Percentiles rank a stretch among this genome's conserved stretches.
Conservation (phyloP, 192 early-diverging fungal species). For the Dissophora ornata region DNA sequence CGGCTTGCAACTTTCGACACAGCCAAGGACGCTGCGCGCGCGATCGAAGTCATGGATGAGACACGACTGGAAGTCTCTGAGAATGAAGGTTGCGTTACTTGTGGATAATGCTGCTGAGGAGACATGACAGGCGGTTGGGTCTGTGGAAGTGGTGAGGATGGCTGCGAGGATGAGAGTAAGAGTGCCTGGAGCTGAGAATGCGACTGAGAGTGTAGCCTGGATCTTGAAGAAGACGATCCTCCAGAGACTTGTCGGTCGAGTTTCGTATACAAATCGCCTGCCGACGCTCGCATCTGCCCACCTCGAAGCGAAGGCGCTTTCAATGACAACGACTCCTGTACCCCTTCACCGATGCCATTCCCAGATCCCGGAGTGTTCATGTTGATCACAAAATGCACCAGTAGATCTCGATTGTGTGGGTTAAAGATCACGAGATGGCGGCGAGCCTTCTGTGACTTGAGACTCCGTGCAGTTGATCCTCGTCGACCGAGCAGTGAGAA, state of each 20-base stretch:
- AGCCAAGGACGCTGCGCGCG: slow-evolving; percentile 35
- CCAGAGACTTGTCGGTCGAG: background rate
- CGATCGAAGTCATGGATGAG: slow-evolving; percentile 50
- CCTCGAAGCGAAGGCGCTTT: background rate
- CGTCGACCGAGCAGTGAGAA: background rate
- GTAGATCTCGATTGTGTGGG: slow-evolving; percentile 45
- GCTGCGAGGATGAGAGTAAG: slow-evolving; percentile 17
- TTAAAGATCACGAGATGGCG: slow-evolving; percentile 59
- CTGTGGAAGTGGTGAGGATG: background rate
- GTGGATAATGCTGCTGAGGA: background rate
- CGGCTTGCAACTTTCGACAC: slow-evolving; percentile 41
- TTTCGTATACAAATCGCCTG: slow-evolving; percentile 7
- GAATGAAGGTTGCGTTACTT: slow-evolving; percentile 14
- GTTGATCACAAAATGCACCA: slow-evolving; percentile 56
- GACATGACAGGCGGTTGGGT: background rate
- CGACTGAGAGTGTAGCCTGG: slow-evolving; percentile 19
- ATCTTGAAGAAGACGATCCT: background rate
- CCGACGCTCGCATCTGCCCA: slow-evolving; percentile 1
- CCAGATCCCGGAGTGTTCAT: slow-evolving; percentile 6
- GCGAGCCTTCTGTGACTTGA: slow-evolving; percentile 8
- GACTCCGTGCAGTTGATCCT: background rate
- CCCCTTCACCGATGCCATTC: background rate
- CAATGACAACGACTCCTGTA: background rate
- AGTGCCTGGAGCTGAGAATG: slow-evolving; percentile 43
- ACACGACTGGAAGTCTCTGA: slow-evolving; percentile 32